Evolutionary conservation across 2,329 filamentous ascomycete genomes (phyloP), one percentile per base, ranked within the genome.

Genomic region (Colletotrichum theobromicola): DNA sequence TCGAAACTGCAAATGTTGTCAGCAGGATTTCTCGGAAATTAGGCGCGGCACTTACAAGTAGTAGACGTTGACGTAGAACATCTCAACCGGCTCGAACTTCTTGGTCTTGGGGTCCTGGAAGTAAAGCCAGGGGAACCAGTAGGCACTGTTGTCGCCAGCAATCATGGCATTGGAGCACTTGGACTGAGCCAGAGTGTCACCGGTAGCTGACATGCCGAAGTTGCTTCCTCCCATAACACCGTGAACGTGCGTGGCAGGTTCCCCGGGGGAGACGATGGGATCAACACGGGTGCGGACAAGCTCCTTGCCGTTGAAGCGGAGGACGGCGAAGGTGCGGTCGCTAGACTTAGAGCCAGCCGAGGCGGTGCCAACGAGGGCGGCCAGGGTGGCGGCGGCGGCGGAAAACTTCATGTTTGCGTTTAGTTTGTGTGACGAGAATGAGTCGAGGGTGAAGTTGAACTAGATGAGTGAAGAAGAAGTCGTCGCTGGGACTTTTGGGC

Each of bases 21-120:
- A 83, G 75, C 76, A 77, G 30, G 63, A 8, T 28, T 61, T 7
- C 15, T 18, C 9, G 16, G 32, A 26, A n/a, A 80, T 28, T 8
- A 32, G 65, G 50, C 67, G 12, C 16, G 37, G 55, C 26, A 79
- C 87, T 82, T 80, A 91, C 89, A 93, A 92, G 85, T 96, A 96
- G 87, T 97, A 97, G 75, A 90, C 90, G 80, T 93, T 92, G 90
- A 93, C 92, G 81, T 94, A 94, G 79, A 93, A 92, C 75, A 94
- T 85, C 58, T 91, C 87, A 21, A 95, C 94, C 42, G 89, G 87
- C 82, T 92, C 90, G 77, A 94, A 91, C 66, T 88, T 88, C 63
- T 90, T 90, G 77, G 92, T 90, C 77, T 89, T 85, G 79, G 91
- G 88, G 77, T 93, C 89, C 77, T 88, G 85, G 83, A 93, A 95